Conservation (phyloP, 1,284 basidiomycete species). For the Naganishia albida region DNA sequence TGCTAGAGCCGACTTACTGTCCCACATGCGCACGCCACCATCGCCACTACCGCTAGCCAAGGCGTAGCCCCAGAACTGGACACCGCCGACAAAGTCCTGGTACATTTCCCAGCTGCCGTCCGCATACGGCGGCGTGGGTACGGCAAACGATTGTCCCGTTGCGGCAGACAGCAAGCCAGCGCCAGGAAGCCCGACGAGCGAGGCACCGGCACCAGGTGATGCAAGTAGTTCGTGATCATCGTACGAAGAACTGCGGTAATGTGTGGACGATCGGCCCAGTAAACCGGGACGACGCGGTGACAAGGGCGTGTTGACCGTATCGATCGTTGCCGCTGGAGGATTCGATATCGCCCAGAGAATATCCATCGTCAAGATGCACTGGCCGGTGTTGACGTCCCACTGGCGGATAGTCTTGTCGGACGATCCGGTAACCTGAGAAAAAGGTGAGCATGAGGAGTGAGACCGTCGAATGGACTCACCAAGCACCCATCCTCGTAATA, state of each 20-base stretch:
- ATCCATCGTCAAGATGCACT: slow-evolving; percentile 99
- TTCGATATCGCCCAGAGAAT: slow-evolving; percentile 99
- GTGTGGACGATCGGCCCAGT: slow-evolving; percentile 28
- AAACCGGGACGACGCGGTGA: slow-evolving; percentile 39
- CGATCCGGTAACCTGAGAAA: slow-evolving; percentile 83
- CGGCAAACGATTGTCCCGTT: slow-evolving; percentile 66
- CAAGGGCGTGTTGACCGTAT: slow-evolving; percentile 37
- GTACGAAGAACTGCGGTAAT: slow-evolving; percentile 28
- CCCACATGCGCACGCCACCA: slow-evolving; percentile 98
- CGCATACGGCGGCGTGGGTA: slow-evolving; percentile 80
- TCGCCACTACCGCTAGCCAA: slow-evolving; percentile 95
- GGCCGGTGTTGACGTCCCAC: slow-evolving; percentile 96
- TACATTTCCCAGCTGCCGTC: slow-evolving; percentile 93
- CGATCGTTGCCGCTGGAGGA: slow-evolving; percentile 59
- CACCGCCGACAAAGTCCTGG: slow-evolving; percentile 93
- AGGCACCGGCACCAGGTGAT: slow-evolving; percentile 40
- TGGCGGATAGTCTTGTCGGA: slow-evolving; percentile 97
- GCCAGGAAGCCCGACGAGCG: slow-evolving; percentile 44
- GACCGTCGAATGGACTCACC: slow-evolving; percentile 57
- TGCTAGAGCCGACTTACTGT: slow-evolving; percentile 67
- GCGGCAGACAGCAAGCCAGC: slow-evolving; percentile 56
- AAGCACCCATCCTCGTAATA: slow-evolving; percentile 94
- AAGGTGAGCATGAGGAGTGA: slow-evolving; percentile 29
- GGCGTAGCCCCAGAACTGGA: slow-evolving; percentile 99
- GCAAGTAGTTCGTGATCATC: slow-evolving; percentile 55